Evolutionary conservation across 2,329 filamentous ascomycete genomes (phyloP).

Genomic region (Cladosporium sphaerospermum): DNA sequence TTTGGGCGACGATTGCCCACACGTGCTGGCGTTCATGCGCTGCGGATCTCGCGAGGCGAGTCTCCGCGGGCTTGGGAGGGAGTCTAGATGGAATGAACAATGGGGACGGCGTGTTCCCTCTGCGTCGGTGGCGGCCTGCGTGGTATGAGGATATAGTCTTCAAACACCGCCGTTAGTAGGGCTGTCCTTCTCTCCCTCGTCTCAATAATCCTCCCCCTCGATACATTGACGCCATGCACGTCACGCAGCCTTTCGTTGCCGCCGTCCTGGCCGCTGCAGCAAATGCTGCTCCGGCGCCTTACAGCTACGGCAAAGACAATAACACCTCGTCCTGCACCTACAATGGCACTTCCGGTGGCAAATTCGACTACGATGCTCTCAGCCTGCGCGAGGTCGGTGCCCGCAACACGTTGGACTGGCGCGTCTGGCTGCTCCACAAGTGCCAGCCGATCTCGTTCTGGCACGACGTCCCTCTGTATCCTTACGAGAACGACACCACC

Average conservation of each 20-base stretch:
- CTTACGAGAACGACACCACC: conserved; percentile 82
- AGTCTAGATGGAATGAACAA: background rate
- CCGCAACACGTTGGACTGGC: conserved; percentile 91
- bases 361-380: conserved; percentile 55
- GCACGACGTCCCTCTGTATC: conserved; percentile 82
- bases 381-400: conserved; percentile 78
- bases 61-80: background rate
- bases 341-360: conserved; percentile 16
- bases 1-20: background rate
- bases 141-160: too few species aligned
- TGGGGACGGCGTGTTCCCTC: too few species aligned
- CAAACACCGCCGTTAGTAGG: background rate
- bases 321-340: background rate
- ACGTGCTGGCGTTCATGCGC: background rate
- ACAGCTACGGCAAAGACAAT: background rate
- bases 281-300: conserved; percentile 1
- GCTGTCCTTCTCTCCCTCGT: too few species aligned
- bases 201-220: too few species aligned
- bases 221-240: background rate
- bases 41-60: background rate
- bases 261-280: background rate
- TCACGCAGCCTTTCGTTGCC: background rate
- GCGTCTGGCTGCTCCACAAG: conserved; percentile 97
- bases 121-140: too few species aligned
- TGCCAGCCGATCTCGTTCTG: conserved; percentile 88